Evolutionary conservation across 140 eudicot species (phyloP), one percentile per base, ranked within the genome.

Genomic region (Stevia rebaudiana): DNA sequence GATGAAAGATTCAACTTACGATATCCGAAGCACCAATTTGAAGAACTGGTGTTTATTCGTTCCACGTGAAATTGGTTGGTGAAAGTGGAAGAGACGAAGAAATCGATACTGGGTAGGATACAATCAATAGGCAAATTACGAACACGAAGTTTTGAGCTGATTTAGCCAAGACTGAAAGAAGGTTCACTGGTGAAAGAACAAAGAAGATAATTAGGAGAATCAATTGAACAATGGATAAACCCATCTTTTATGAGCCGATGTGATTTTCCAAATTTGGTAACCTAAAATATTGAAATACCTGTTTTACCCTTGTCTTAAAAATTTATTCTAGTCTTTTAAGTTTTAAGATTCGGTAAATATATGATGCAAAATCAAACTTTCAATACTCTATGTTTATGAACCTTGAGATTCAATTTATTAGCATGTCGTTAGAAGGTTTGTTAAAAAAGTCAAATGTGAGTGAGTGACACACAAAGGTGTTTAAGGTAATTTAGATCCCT

Each of bases 1-100:
- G 61, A 71, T 61, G 75, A 49, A 83, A 76, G 80, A 78, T 50
- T 67, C 74, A 39, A 53, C 74, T 52, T 61, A 75, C 78, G 44
- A n/a, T 16, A 48, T 68, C 54, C 7, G 15, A 30, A 49, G 41
- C 21, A 40, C 13, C 5, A 10, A 9, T 37, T 49, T 63, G 18
- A 53, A 43, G 33, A 63, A 23, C 25, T 46, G 23, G 3, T 22
- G 61, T 18, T 36, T 36, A 28, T 44, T 25, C 59, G 52, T 21
- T 52, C 28, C 22, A 22, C 41, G 6, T 21, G 61, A 44, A 65
- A 15, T 44, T 49, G 35, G 36, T 7, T 5, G 28, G 17, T 65
- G 43, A 74, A 35, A 65, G 61, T 65, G 23, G 56, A 46, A 56
- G 48, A 56, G 41, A 66, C n/a, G 74, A 57, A 46, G 74, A 37